Conservation (phyloP, 306 rosid species). For the Malus sylvestris region DNA sequence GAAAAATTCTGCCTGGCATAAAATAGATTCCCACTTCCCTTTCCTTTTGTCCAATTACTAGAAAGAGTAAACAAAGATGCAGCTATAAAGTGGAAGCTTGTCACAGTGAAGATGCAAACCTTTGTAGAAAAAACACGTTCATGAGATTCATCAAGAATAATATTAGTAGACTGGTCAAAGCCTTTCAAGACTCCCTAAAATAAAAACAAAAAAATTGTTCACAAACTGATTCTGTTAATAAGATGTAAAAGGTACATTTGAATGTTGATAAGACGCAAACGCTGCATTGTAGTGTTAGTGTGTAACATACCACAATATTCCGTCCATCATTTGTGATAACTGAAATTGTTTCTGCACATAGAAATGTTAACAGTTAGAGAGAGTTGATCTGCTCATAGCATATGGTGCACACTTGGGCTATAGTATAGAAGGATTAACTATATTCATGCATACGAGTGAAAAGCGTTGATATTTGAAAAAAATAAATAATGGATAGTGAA, state of each 20-base stretch:
- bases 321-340: constrained; percentile 92
- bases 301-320: constrained; percentile 71
- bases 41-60: background rate
- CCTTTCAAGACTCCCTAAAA: constrained; percentile 84
- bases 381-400: background rate
- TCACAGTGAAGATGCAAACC: constrained; percentile 36
- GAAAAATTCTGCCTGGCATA: background rate
- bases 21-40: background rate
- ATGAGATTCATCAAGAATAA: constrained; percentile 95
- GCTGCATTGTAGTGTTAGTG: background rate
- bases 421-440: background rate
- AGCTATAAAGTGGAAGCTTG: background rate
- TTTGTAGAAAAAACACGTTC: constrained; percentile 94
- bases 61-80: background rate
- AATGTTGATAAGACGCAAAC: background rate
- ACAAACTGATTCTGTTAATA: background rate
- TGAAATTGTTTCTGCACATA: constrained; percentile 67
- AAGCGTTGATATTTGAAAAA: background rate
- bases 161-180: constrained; percentile 96
- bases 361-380: background rate
- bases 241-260: background rate
- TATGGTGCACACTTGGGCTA: background rate
- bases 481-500: background rate
- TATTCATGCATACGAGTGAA: background rate
- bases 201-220: background rate